phyloP scores from a whole-genome alignment of 257 asterid species.

The Solanum boliviense region DNA sequence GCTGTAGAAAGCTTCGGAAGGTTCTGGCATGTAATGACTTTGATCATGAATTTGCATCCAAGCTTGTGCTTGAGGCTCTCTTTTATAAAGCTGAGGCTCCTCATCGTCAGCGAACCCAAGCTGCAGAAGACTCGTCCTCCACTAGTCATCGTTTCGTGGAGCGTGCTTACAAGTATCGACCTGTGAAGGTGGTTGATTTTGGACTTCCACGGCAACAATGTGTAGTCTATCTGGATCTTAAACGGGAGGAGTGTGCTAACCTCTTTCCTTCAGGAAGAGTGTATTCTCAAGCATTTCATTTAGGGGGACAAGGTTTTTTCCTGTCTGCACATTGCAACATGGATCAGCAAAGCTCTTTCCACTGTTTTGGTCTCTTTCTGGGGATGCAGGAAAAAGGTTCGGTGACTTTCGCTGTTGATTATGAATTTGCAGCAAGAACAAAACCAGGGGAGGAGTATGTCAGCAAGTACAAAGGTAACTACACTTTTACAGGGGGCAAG shows the following conservation, averaged over 20 bases:
- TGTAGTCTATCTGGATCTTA: conserved; percentile 79
- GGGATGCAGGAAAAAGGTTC: conserved; percentile 98
- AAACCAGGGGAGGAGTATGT: conserved; percentile 67
- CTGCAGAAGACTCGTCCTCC: conserved; percentile 46
- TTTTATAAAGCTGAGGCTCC: conserved; percentile 82
- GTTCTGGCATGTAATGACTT: conserved; percentile 68
- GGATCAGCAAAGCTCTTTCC: conserved; percentile 85
- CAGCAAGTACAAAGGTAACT: conserved; percentile 78
- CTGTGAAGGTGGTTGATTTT: conserved; percentile 76
- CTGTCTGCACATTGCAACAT: conserved; percentile 89
- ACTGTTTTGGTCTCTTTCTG: conserved; percentile 81
- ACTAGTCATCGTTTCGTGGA: conserved; percentile 55
- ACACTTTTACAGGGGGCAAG: conserved; percentile 80
- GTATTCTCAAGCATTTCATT: conserved; percentile 86
- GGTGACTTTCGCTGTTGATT: conserved; percentile 66
- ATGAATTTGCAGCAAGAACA: conserved; percentile 77
- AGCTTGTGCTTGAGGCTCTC: conserved; percentile 65
- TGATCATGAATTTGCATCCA: conserved; percentile 53
- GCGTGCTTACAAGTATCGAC: conserved; percentile 77
- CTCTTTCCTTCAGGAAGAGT: conserved; percentile 76
- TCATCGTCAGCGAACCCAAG: conserved; percentile 61
- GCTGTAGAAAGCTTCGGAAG: conserved; percentile 66
- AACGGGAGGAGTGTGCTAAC: conserved; percentile 58
- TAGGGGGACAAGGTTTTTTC: conserved; percentile 92
- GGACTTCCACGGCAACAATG: conserved; percentile 82